Base-by-base conservation (phyloP, 345 rosid species). In the Trapa bicornis region DNA sequence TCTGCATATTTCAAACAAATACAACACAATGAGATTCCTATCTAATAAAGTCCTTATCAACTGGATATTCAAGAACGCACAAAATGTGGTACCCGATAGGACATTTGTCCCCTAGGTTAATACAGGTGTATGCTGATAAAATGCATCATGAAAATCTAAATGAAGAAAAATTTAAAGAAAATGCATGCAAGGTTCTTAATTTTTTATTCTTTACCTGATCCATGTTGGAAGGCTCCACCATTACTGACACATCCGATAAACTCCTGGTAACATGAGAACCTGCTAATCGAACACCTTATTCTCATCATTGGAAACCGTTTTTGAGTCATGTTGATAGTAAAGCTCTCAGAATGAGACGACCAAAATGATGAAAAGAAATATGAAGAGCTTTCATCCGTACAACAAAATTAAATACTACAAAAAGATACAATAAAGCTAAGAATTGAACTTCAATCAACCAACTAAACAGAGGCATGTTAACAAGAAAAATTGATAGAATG, bases 221-320 rank as follows among this genome's bases (percentile, higher is more conserved):
- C 74, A 73, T 84, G 76, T 66, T 81, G 61, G 81, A 75, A 47
- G 84, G 71, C 66, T 72, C 75, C 72, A 76, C 61, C 78, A 76
- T 82, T 69, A 84, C 81, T n/a, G 82, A 77, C 63, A 85, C 85
- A 70, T 87, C 96, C 74, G 96, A 87, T 67, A 67, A 82, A 72
- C 94, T 87, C 75, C 92, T 87, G 64, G 94, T 75, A 62, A 88
- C 74, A 62, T 88, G 80, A 61, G 88, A 77, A 75, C 78, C 83
- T 82, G 75, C 53, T 65, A 69, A 63, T 47, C 69, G 72, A 71
- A 64, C 54, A 73, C 47, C 66, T 68, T 48, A 66, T 43, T 72
- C 72, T 82, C 73, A 81, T 63, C 13, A 75, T 65, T 17, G 37
- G 12, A 58, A 41, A 63, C 47, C 32, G 29, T 58, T 58, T 22